Evolutionary conservation across 2,329 filamentous ascomycete species (phyloP).

Genomic region (Fusarium oxysporum): DNA sequence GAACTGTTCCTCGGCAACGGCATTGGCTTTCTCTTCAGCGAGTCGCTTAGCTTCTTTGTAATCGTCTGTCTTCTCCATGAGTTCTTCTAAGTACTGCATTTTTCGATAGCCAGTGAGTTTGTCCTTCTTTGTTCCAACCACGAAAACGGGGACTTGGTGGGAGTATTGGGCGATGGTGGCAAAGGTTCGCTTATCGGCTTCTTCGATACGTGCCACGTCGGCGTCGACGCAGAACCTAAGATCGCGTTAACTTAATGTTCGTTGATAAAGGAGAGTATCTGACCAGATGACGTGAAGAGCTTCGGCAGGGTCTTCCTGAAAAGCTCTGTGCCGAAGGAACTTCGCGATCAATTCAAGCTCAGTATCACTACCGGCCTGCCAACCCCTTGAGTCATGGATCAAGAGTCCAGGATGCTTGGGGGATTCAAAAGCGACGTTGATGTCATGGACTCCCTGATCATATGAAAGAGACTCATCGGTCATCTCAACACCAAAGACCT

Average conservation of each 20-base stretch:
- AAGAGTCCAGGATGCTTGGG: slow-evolving; percentile 41
- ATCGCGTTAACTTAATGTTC: not conserved
- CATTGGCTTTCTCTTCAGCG: slow-evolving; percentile 38
- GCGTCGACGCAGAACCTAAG: slow-evolving; percentile 43
- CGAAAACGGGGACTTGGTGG: slow-evolving; percentile 43
- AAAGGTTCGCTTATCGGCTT: slow-evolving; percentile 44
- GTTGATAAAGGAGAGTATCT: rapidly evolving
- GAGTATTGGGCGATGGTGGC: slow-evolving; percentile 44
- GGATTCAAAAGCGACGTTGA: slow-evolving; percentile 43
- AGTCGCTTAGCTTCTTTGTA: slow-evolving; percentile 42
- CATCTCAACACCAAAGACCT: slow-evolving; percentile 45
- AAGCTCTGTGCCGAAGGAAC: slow-evolving; percentile 42
- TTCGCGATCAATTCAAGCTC: slow-evolving; percentile 44
- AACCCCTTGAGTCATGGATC: slow-evolving; percentile 43
- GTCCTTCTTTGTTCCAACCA: slow-evolving; percentile 44
- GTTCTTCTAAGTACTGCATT: slow-evolving; percentile 33
- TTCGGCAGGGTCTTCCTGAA: slow-evolving; percentile 42
- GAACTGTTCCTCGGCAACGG: slow-evolving; percentile 39
- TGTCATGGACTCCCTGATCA: slow-evolving; percentile 43
- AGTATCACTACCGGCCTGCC: slow-evolving; percentile 42
- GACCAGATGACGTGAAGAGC: slow-evolving; percentile 44
- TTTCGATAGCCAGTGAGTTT: slow-evolving; percentile 41
- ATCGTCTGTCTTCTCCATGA: slow-evolving; percentile 43
- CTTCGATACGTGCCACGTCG: slow-evolving; percentile 43
- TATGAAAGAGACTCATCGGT: slow-evolving; percentile 41